phyloP scores from a whole-genome alignment of 2,329 filamentous ascomycete species.

The Mollisia scopiformis region DNA sequence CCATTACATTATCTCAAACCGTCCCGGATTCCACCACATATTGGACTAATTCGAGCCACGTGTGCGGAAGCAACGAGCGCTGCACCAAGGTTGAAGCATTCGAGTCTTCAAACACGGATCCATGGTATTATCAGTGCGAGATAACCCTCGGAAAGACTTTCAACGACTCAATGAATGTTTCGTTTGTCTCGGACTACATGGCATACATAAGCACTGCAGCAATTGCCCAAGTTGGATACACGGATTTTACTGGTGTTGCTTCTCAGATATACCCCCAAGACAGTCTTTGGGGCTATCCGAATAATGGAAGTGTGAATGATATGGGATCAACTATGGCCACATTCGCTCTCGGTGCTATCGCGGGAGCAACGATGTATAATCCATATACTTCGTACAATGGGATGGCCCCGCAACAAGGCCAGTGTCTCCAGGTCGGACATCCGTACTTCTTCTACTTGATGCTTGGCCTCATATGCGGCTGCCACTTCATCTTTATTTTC shows the following conservation, averaged over 20 bases:
- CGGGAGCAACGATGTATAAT: constrained; percentile 26
- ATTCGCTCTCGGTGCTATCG: constrained; percentile 40
- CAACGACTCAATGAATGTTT: constrained; percentile 29
- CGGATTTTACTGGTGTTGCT: constrained; percentile 11
- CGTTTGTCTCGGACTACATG: constrained; percentile 39
- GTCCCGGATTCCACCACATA: constrained; percentile 41
- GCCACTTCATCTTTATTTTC: constrained; percentile 30
- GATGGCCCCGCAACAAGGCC: constrained; percentile 22
- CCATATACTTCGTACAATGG: constrained; percentile 17
- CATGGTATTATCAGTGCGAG: constrained; percentile 48
- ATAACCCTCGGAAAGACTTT: constrained; percentile 41
- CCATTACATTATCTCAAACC: constrained; percentile 30
- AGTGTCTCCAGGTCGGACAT: constrained; percentile 42
- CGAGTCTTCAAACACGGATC: constrained; percentile 39
- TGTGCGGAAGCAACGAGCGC: constrained; percentile 20
- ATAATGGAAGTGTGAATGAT: constrained; percentile 32
- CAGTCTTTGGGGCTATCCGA: constrained; percentile 40
- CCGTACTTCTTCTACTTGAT: constrained; percentile 47
- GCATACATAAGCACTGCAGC: constrained; percentile 39
- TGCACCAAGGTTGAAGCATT: constrained; percentile 40
- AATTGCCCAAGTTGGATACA: constrained; percentile 47
- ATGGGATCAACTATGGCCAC: constrained; percentile 43
- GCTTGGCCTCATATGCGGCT: constrained; percentile 31
- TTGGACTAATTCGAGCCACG: constrained; percentile 37
- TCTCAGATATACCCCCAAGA: constrained; percentile 48